These are phyloP conservation scores for Metschnikowia proteae DNA, from an alignment of 805 yeast species.

Conservation along the genomic window DNA sequence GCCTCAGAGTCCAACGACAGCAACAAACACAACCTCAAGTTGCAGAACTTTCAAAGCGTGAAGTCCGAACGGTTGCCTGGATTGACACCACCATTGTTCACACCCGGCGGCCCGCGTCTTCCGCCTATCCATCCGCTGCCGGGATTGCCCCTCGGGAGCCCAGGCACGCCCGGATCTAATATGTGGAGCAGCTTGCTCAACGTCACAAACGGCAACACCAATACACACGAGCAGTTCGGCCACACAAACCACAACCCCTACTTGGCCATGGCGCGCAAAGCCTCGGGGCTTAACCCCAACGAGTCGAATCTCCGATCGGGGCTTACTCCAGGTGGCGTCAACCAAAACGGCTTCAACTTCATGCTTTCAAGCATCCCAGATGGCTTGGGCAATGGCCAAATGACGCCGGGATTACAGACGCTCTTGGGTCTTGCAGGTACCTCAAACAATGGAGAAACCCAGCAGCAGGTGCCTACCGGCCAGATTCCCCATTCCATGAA, in stretches of 20 bases:
- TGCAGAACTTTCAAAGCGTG: conserved; percentile 31
- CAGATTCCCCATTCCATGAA: not conserved
- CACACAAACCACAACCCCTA: conserved; percentile 8
- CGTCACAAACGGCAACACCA: conserved; percentile 30
- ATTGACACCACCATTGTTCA: conserved; percentile 47
- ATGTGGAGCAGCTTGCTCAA: conserved; percentile 47
- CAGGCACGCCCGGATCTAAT: conserved; percentile 50
- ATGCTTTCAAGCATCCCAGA: conserved; percentile 38
- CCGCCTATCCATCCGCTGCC: conserved; percentile 52
- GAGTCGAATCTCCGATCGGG: conserved; percentile 72
- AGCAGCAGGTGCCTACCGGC: not conserved
- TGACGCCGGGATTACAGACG: conserved; percentile 47
- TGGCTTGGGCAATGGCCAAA: conserved; percentile 38
- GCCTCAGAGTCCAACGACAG: conserved; percentile 2
- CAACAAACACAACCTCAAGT: conserved; percentile 34
- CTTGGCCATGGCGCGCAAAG: conserved; percentile 34
- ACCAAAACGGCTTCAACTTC: conserved; percentile 29
- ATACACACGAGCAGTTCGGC: conserved; percentile 6
- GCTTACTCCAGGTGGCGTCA: conserved; percentile 53
- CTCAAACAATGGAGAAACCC: not conserved
- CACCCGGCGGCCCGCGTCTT: conserved; percentile 58
- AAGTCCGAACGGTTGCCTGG: conserved; percentile 28
- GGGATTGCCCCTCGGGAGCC: conserved; percentile 37
- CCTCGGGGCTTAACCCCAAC: conserved; percentile 70
- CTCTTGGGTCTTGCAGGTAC: conserved; percentile 30